phyloP scores from a whole-genome alignment of 108 stramenopile genomes.

The Skeletonema menzelii region DNA sequence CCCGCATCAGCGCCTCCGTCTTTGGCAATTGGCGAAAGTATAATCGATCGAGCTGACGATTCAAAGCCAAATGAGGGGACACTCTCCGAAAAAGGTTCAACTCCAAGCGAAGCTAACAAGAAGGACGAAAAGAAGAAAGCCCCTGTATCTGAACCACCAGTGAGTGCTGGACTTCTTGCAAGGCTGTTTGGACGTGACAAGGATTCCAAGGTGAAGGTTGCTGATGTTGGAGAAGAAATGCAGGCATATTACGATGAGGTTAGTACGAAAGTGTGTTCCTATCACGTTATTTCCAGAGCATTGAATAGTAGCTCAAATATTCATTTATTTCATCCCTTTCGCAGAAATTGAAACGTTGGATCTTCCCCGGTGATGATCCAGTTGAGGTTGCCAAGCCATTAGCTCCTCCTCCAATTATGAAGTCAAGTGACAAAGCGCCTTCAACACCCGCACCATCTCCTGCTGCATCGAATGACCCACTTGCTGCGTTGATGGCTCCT shows the following conservation, averaged over 20 bases:
- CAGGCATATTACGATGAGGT: slow-evolving; percentile 76
- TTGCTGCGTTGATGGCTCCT: slow-evolving; percentile 91
- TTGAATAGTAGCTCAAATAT: not conserved
- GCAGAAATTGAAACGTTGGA: slow-evolving; percentile 58
- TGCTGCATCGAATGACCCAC: slow-evolving; percentile 67
- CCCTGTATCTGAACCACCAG: slow-evolving; percentile 41
- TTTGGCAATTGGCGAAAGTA: not conserved
- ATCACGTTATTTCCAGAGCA: not conserved
- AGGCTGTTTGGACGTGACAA: slow-evolving; percentile 76
- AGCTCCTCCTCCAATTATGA: slow-evolving; percentile 76
- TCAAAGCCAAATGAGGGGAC: slow-evolving; percentile 1
- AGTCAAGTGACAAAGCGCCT: slow-evolving; percentile 11
- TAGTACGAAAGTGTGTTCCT: not conserved
- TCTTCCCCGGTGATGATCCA: slow-evolving; percentile 85
- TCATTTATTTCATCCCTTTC: slow-evolving; percentile 1
- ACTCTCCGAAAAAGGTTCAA: slow-evolving; percentile 23
- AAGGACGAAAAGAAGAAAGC: slow-evolving; percentile 23
- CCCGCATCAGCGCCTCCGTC: slow-evolving; percentile 2
- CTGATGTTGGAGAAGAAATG: slow-evolving; percentile 69
- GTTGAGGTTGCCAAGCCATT: slow-evolving; percentile 70
- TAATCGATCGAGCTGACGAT: slow-evolving; percentile 1
- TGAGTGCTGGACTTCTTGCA: slow-evolving; percentile 55
- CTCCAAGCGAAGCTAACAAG: slow-evolving; percentile 22
- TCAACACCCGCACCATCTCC: slow-evolving; percentile 22
- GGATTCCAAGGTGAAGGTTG: slow-evolving; percentile 62